phyloP scores from a whole-genome alignment of 208 protist genomes.

The Acanthamoeba royreba region DNA sequence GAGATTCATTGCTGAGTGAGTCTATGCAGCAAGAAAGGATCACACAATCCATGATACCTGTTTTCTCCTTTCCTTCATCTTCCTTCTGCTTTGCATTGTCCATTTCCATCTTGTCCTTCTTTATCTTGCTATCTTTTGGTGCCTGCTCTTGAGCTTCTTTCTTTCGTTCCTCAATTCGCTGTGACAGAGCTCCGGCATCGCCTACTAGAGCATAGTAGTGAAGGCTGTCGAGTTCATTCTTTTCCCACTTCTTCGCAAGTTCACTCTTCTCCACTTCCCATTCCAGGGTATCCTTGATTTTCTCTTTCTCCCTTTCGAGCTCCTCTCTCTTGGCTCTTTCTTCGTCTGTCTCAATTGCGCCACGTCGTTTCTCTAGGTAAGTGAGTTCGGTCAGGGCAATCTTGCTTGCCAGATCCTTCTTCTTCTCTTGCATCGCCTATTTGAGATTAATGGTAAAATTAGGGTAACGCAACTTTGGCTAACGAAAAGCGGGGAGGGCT shows the following conservation, averaged over 20 bases:
- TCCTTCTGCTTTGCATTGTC: neutral
- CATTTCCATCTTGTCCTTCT: neutral
- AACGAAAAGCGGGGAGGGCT: too few relatives aligned
- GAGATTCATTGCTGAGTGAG: too few relatives aligned
- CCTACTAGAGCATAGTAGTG: neutral
- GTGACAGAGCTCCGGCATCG: neutral
- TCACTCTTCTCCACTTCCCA: slow-evolving; percentile 9
- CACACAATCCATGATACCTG: neutral
- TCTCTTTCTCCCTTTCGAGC: neutral
- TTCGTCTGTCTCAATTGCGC: neutral
- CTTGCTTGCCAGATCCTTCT: neutral
- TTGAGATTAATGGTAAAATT: too few relatives aligned
- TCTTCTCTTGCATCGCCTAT: slow-evolving; percentile 1
- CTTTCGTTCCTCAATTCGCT: neutral
- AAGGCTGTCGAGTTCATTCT: neutral
- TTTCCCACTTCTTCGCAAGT: neutral
- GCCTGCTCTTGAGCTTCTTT: neutral
- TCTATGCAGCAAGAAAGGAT: too few relatives aligned
- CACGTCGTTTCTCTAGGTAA: neutral
- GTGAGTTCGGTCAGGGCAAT: neutral
- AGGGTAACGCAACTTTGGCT: too few relatives aligned
- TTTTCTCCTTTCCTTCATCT: neutral
- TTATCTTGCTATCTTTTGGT: neutral
- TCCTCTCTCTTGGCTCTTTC: neutral
- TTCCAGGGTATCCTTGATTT: neutral